A percentile compares a stretch with the other conserved stretches of the same genome.
phyloP scores from a whole-genome alignment of 2,329 filamentous ascomycete species.

The Zymoseptoria tritici region DNA sequence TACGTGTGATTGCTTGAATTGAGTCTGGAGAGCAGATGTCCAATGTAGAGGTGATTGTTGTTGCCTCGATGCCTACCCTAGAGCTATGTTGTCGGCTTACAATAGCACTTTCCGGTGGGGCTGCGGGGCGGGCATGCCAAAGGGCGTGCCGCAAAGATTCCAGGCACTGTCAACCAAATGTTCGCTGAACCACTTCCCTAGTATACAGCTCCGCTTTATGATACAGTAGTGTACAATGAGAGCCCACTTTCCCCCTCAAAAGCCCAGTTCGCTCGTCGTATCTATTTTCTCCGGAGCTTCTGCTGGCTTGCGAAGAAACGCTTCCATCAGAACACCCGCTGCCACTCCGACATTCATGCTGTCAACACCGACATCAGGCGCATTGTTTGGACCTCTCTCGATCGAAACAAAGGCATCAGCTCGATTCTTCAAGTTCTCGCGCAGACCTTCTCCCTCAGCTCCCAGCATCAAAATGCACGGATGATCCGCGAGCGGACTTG shows the following conservation, averaged over 20 bases:
- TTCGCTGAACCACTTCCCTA: background rate
- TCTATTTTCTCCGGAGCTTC: constrained; percentile 10
- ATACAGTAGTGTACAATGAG: background rate
- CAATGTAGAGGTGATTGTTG: background rate
- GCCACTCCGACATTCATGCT: constrained; percentile 93
- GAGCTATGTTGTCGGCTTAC: background rate
- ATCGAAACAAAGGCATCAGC: constrained; percentile 62
- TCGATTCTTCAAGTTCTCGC: constrained; percentile 54
- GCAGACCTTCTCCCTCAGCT: constrained; percentile 69
- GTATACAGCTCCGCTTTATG: background rate
- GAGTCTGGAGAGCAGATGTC: background rate
- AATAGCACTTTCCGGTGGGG: background rate
- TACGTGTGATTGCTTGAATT: background rate
- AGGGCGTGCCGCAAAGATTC: background rate
- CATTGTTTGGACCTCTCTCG: constrained; percentile 9
- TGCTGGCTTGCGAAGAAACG: constrained; percentile 42
- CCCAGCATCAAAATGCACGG: constrained; percentile 78
- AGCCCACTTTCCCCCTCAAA: background rate
- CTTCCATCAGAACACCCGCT: constrained; percentile 64
- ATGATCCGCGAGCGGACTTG: constrained; percentile 30
- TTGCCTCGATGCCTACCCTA: background rate
- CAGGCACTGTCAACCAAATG: too few relatives aligned
- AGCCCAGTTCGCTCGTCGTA: constrained; percentile 6
- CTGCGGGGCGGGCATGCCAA: background rate
- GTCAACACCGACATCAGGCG: constrained; percentile 57